phyloP scores from a whole-genome alignment of 768 basidiomycete genomes.

The Porphyrellus cyaneotinctus region DNA sequence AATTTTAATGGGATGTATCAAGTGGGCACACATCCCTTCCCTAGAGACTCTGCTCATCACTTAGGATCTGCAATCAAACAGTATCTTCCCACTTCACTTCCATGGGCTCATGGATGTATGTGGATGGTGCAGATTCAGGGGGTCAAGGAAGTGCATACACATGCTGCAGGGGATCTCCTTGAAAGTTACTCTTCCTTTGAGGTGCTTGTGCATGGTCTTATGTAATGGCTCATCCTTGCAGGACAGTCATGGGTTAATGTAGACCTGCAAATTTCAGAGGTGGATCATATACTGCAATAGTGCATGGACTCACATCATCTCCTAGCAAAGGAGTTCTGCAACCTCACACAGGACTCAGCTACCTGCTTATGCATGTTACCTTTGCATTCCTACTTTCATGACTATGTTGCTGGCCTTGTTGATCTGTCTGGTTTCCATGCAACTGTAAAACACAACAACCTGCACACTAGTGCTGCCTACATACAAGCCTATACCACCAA shows the following conservation, averaged over 20 bases:
- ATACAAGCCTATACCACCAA: slow-evolving; percentile 2
- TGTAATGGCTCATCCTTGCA: not conserved
- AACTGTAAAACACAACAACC: not conserved
- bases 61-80: not conserved
- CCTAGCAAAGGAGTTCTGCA: not conserved
- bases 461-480: not conserved
- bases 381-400: not conserved
- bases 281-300: not conserved
- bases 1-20: slow-evolving; percentile 1
- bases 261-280: not conserved
- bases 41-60: not conserved
- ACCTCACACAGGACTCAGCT: not conserved
- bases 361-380: not conserved
- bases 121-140: slow-evolving; percentile 6
- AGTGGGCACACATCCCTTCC: not conserved
- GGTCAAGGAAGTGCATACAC: not conserved
- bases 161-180: not conserved
- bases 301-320: not conserved
- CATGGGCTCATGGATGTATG: not conserved
- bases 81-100: not conserved
- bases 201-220: not conserved
- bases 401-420: not conserved
- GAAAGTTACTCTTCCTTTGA: not conserved
- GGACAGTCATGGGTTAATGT: slow-evolving; percentile 6
- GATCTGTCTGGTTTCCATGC: not conserved